Base-by-base conservation (phyloP, 164 flowering plant species). In the Santalum album region DNA sequence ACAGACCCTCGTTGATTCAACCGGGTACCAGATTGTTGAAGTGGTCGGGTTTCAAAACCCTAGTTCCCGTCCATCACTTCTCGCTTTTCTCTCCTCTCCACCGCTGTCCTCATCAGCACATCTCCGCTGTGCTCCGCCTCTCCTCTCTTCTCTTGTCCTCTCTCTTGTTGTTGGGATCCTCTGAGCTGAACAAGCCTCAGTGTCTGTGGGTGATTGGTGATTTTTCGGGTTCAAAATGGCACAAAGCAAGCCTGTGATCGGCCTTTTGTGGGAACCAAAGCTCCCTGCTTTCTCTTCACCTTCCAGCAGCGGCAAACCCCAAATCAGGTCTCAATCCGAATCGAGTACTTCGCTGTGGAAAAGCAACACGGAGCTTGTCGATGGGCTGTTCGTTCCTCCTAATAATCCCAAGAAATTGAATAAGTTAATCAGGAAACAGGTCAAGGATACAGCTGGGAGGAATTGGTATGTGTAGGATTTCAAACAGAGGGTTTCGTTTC, bases 361-460 rank as follows among this genome's bases (percentile, higher is more conserved):
- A 59, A 75, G 81, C 25, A 67, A 59, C 16, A 43, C 62, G 1
- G 73, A 82, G 64, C 90, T 91, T 45, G 69, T 88, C 22, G 94
- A 91, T 65, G 96, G 92, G 20, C 72, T 91, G 0, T 91, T 70
- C 59, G 76, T 91, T 46, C 90, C 90, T 3, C 89, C 96, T 15
- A 81, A 69, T 32, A 72, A 88, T 54, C 95, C 95, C 2, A 78
- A 29, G 53, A 81, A 77, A 73, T n/a, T 86, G 32, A 91, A 81
- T 69, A 86, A 83, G 50, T 56, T 91, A 47, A 55, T 58, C 10
- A 72, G 53, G 52, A 82, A 77, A 64, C 95, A 86, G 68, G 62
- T 81, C 55, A 86, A 86, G 54, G 98, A 91, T 48, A 82, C 95
- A 0, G 57, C 82, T 12, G 98, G 96, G 15, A 69, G 56, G 40